phyloP scores from a whole-genome alignment of 2,329 filamentous ascomycete species.

The Aspergillus candidus region DNA sequence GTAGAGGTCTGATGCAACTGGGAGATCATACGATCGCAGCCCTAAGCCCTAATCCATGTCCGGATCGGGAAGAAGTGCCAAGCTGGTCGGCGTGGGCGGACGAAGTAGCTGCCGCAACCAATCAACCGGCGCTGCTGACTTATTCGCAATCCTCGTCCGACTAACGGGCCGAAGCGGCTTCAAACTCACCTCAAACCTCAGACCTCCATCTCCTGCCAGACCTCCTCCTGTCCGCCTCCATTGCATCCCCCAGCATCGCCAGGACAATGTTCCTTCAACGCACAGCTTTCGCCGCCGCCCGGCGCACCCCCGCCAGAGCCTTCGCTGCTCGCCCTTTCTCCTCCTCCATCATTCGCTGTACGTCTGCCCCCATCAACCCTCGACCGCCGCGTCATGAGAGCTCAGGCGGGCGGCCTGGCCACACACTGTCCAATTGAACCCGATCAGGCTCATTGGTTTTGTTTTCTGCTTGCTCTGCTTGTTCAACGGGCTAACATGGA shows the following conservation, averaged over 20 bases:
- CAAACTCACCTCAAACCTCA: constrained; percentile 35
- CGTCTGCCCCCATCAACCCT: constrained; percentile 29
- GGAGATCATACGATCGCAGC: background rate
- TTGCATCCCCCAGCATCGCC: constrained; percentile 12
- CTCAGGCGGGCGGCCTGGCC: constrained; percentile 14
- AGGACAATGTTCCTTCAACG: constrained; percentile 45
- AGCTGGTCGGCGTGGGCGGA: constrained; percentile 6
- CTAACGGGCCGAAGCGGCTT: constrained; percentile 34
- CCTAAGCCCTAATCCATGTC: constrained; percentile 16
- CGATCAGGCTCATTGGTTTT: background rate
- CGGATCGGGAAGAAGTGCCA: constrained; percentile 14
- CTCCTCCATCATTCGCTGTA: constrained; percentile 42
- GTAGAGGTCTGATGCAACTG: no score
- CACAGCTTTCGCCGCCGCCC: constrained; percentile 41
- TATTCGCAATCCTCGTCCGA: constrained; percentile 11
- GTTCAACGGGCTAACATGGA: constrained; percentile 19
- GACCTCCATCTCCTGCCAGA: constrained; percentile 25
- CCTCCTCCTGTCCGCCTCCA: constrained; percentile 22
- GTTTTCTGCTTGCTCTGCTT: background rate
- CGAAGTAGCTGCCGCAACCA: constrained; percentile 18
- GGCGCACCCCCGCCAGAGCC: constrained; percentile 40
- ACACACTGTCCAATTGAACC: constrained; percentile 18
- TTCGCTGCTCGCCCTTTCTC: constrained; percentile 42
- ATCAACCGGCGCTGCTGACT: constrained; percentile 22
- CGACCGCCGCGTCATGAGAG: constrained; percentile 11